phyloP scores from a whole-genome alignment of 305 asterid genomes.

The Fraxinus nigra region DNA sequence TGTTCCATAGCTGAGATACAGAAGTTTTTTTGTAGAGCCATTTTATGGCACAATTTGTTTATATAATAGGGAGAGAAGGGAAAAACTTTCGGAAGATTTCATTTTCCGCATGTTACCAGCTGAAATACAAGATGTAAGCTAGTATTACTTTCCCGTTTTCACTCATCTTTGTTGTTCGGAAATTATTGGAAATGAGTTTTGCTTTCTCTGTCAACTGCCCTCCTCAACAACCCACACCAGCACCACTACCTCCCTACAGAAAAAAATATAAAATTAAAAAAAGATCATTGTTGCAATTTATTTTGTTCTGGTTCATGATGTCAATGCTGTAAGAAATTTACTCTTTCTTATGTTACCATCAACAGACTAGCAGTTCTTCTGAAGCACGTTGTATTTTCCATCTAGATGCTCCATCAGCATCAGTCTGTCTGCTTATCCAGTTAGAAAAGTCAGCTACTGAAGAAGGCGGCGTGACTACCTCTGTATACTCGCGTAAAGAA shows the following conservation, averaged over 20 bases:
- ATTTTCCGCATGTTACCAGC: slow-evolving; percentile 66
- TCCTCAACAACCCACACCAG: not conserved
- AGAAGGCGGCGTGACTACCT: slow-evolving; percentile 97
- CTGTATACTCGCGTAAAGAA: slow-evolving; percentile 98
- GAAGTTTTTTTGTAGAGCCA: slow-evolving; percentile 89
- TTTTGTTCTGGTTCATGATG: slow-evolving; percentile 12
- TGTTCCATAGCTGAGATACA: slow-evolving; percentile 53
- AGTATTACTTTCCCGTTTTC: slow-evolving; percentile 16
- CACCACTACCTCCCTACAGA: not conserved
- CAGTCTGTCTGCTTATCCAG: slow-evolving; percentile 93
- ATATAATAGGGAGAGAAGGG: slow-evolving; percentile 99
- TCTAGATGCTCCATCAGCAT: slow-evolving; percentile 96
- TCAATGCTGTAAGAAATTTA: slow-evolving; percentile 9
- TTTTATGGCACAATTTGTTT: slow-evolving; percentile 95
- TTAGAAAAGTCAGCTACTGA: slow-evolving; percentile 97
- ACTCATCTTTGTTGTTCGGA: slow-evolving; percentile 15
- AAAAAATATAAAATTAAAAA: not conserved
- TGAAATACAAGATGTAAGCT: slow-evolving; percentile 82
- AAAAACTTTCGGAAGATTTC: slow-evolving; percentile 97
- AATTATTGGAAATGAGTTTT: not conserved
- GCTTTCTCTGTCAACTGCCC: slow-evolving; percentile 3
- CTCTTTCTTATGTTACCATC: slow-evolving; percentile 29
- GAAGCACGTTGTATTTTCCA: slow-evolving; percentile 80
- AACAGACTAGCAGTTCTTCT: slow-evolving; percentile 61
- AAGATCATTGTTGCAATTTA: slow-evolving; percentile 2